Conservation (phyloP, 495 filamentous ascomycete genomes). For the Talaromyces thailandensis region DNA sequence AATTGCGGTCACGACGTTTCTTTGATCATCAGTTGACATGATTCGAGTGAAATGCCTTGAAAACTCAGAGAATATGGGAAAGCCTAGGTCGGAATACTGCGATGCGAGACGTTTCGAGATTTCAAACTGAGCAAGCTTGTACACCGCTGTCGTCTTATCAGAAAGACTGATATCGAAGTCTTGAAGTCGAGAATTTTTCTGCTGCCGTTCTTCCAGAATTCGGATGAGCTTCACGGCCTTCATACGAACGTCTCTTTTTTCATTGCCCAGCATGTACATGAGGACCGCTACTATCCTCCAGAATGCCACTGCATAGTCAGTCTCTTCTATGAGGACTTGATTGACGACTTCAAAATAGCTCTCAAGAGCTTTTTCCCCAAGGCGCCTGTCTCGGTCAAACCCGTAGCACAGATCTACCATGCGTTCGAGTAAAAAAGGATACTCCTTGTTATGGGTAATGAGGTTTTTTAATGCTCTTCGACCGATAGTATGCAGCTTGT, state of each 20-base stretch:
- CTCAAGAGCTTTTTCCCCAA: constrained; percentile 66
- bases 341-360: constrained; percentile 94
- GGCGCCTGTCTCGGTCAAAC: constrained; percentile 6
- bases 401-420: constrained; percentile 82
- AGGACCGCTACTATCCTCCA: constrained; percentile 85
- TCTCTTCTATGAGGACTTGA: constrained; percentile 71
- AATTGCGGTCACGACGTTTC: constrained; percentile 90
- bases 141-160: constrained; percentile 95
- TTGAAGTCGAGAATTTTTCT: constrained; percentile 80
- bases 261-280: constrained; percentile 83
- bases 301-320: constrained; percentile 72
- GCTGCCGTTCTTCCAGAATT: constrained; percentile 73
- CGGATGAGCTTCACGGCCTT: constrained; percentile 81
- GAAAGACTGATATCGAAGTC: constrained; percentile 98
- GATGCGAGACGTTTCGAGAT: constrained; percentile 85
- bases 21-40: constrained; percentile 67
- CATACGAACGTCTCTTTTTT: constrained; percentile 76
- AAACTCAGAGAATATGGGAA: constrained; percentile 91
- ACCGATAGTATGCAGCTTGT: constrained; percentile 87
- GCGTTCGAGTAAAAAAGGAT: constrained; percentile 72
- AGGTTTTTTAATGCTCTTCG: constrained; percentile 83
- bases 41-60: constrained; percentile 78
- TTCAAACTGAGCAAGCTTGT: constrained; percentile 94
- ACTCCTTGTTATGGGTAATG: constrained; percentile 80
- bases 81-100: constrained; percentile 79